Evolutionary conservation across 106 monocot species (phyloP).

Genomic region (Ottelia alismoides): DNA sequence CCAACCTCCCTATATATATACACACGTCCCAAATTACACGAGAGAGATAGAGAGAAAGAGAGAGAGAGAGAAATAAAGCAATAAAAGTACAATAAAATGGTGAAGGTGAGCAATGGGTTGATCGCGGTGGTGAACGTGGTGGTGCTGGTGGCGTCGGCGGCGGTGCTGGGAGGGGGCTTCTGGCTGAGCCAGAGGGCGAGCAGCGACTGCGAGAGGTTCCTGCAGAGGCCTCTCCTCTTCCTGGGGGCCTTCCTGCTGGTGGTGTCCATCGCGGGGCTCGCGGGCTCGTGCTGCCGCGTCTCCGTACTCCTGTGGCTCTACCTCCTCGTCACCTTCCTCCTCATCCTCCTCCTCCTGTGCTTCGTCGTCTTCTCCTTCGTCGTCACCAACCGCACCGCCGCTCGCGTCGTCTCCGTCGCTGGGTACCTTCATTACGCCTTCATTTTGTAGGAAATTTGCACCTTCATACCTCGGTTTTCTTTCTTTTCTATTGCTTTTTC

Average conservation of each 20-base stretch:
- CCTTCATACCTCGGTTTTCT: no score
- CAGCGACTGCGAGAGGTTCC: conserved; percentile 5
- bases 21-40: no score
- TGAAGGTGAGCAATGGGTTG: background rate
- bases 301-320: conserved; percentile 16
- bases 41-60: no score
- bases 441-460: no score
- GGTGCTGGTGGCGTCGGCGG: background rate
- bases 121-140: background rate
- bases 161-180: conserved; percentile 1
- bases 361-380: conserved; percentile 2
- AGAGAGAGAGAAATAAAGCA: no score
- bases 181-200: background rate
- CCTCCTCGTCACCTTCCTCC: conserved; percentile 1
- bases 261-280: conserved; percentile 4
- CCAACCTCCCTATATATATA: no score
- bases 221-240: background rate
- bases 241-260: conserved; percentile 3
- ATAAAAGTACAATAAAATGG: no score
- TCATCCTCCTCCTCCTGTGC: conserved; percentile 1
- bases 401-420: background rate
- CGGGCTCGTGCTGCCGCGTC: conserved; percentile 4
- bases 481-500: no score
- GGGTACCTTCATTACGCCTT: background rate
- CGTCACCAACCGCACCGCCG: background rate